Conservation (phyloP, 2,329 filamentous ascomycete genomes). For the Metarhizium album region DNA sequence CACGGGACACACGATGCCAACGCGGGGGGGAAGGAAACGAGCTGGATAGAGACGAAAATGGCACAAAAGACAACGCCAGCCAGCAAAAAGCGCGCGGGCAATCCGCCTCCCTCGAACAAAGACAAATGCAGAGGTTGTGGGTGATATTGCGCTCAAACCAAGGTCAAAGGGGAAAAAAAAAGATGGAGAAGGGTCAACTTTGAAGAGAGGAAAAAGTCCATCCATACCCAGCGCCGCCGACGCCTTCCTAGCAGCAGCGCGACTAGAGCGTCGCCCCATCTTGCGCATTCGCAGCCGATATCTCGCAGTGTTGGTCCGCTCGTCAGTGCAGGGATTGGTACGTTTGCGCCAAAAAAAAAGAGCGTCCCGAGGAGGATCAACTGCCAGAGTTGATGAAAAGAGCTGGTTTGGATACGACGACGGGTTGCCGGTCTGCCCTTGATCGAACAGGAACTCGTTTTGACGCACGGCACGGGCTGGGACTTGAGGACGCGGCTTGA, state of each 20-base stretch:
- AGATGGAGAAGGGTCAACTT: background rate
- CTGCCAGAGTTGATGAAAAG: background rate
- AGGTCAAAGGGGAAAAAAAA: background rate
- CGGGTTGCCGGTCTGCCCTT: background rate
- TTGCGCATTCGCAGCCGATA: background rate
- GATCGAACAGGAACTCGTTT: background rate
- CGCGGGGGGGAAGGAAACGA: too few relatives aligned
- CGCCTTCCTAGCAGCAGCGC: conserved; percentile 42
- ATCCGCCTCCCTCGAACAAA: background rate
- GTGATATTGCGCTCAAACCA: background rate
- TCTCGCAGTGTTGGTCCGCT: background rate
- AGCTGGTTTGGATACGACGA: background rate
- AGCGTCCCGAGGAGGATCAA: background rate
- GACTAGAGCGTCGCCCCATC: conserved; percentile 36
- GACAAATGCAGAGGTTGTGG: background rate
- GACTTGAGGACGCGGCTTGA: conserved; percentile 18
- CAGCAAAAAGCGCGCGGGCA: background rate
- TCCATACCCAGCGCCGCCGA: conserved; percentile 40
- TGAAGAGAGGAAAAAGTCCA: conserved; percentile 3
- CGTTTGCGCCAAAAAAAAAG: background rate
- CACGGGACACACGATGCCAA: background rate
- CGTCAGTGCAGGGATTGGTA: background rate
- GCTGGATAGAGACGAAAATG: background rate
- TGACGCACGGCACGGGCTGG: conserved; percentile 10
- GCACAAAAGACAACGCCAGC: background rate